These are phyloP conservation scores for Taphrina betulina DNA, from an alignment of 1,139 yeast genomes.

Conservation along the genomic window DNA sequence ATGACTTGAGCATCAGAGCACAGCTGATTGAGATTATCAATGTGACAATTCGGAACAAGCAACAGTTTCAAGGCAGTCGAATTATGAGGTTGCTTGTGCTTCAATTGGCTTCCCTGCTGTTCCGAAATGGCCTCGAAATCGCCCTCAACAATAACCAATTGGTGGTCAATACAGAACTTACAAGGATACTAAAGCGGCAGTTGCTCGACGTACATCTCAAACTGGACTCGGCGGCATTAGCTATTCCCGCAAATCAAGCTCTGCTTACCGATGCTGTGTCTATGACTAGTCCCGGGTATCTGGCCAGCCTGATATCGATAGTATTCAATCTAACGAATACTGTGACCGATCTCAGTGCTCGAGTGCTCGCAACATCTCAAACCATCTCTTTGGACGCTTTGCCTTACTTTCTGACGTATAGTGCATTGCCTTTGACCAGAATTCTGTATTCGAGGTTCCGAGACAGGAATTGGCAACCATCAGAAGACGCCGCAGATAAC, in stretches of 20 bases:
- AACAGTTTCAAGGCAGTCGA: background rate
- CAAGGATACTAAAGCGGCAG: constrained; percentile 8
- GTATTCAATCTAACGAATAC: constrained; percentile 8
- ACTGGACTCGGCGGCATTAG: constrained; percentile 13
- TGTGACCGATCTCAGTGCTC: constrained; percentile 7
- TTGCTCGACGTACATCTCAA: constrained; percentile 8
- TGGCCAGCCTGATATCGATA: constrained; percentile 1
- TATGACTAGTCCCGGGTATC: constrained; percentile 7
- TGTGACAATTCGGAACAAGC: background rate
- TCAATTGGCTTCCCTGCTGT: constrained; percentile 1
- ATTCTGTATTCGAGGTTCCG: background rate
- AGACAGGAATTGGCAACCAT: background rate
- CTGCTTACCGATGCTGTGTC: constrained; percentile 14
- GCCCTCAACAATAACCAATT: constrained; percentile 8
- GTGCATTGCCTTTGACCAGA: constrained; percentile 2
- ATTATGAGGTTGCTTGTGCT: constrained; percentile 4
- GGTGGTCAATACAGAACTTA: constrained; percentile 7
- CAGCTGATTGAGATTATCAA: constrained; percentile 19
- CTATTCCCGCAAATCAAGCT: background rate
- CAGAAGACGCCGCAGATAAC: background rate
- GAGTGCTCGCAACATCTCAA: constrained; percentile 5
- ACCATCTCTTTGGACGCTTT: constrained; percentile 13
- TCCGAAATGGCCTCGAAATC: constrained; percentile 8
- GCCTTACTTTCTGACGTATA: constrained; percentile 19
- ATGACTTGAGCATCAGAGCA: constrained; percentile 25